Evolutionary conservation across 345 rosid genomes (phyloP), one percentile per base, ranked within the genome.

Genomic region (Acer negundo): DNA sequence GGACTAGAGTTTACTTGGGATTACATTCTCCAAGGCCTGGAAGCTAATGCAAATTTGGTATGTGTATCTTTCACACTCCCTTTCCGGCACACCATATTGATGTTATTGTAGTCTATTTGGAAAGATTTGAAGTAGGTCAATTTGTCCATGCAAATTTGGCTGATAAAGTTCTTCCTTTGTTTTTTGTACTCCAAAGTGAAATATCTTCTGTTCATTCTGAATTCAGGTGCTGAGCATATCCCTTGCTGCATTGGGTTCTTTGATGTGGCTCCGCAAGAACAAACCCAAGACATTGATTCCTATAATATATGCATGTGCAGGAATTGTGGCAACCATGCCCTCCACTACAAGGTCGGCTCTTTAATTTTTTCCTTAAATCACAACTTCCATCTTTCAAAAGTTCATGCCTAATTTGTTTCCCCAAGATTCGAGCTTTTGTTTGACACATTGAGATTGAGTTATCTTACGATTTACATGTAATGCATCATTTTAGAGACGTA

Each of bases 211-310:
- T 72, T 15, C 3, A 44, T 79, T 70, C 73, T 77, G 64, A 67
- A 64, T 67, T 79, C 89, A 93, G 99, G 96, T 93, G 81, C 85
- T 95, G 72, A 89, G 93, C 19, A 88, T 95, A 83, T 95, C 99
- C 47, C 89, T 95, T 73, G 97, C 98, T 51, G 99, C 99, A 3
- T 84, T 93, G 84, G 99, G 98, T 75, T 95, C 99, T 20, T 82
- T 95, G 86, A 95, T 95, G 91, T 95, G 98, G 98, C 94, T 95
- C 62, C 89, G 99, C 74, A 94, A 94, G 81, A 96, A 92, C 90
- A 96, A 96, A 67, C 98, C 99, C 9, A 96, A 85, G 89, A 85
- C 93, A 6, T 81, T 94, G 85, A 87, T 96, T 82, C 98, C 98
- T 19, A 85, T 94, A 77, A 91, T 96, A 69, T 96, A 96, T 84